Evolutionary conservation across 208 protist species (phyloP), one percentile per base, ranked within the genome.

Genomic region (Wallacemonas sp.): DNA sequence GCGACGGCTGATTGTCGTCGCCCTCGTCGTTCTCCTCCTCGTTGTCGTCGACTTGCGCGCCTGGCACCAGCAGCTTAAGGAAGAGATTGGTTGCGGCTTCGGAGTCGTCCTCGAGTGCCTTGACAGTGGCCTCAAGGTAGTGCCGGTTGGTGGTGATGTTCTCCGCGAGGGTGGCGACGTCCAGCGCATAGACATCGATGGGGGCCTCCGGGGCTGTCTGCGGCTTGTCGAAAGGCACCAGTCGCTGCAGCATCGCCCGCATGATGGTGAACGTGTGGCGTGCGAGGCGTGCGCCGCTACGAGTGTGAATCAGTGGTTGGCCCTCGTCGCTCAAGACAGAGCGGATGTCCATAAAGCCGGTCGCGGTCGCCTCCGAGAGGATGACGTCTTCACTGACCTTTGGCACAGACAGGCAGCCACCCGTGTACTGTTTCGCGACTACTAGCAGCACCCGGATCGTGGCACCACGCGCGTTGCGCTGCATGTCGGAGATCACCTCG

Each of bases 331-430:
- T 78, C 37, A 83, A 60, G 4, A 88, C 82, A 36, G 64, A 62
- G 17, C 59, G 29, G 6, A 94, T 71, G 48, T 89, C 71, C 52
- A 91, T 58, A 63, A 94, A 94, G 21, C 72, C 48, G 22, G 57
- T 71, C 8, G 77, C 72, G 10, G 78, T 82, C 52, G 75, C 75
- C 52, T 83, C 72, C 2, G 85, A 85, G 0, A 94, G 71, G 39
- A 94, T 64, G 10, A 90, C 59, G 63, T 94, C 87, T 24, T 94
- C 77, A 10, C 55, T 63, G 38, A 64, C 59, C 27, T 68, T 73
- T 12, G 87, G 87, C 26, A 89, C 59, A 32, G 83, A 90, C 41
- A 94, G 60, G 41, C 76, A 78, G 22, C 77, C 87, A 0, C 80
- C 87, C 30, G 84, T 63, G 72, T 85, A 89, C 45, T 78, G 45